A percentile compares a stretch with the other conserved stretches of the same genome.
These are phyloP conservation scores for Singerocomus rubriflavus DNA, from an alignment of 1,284 basidiomycete species.

Conservation along the genomic window DNA sequence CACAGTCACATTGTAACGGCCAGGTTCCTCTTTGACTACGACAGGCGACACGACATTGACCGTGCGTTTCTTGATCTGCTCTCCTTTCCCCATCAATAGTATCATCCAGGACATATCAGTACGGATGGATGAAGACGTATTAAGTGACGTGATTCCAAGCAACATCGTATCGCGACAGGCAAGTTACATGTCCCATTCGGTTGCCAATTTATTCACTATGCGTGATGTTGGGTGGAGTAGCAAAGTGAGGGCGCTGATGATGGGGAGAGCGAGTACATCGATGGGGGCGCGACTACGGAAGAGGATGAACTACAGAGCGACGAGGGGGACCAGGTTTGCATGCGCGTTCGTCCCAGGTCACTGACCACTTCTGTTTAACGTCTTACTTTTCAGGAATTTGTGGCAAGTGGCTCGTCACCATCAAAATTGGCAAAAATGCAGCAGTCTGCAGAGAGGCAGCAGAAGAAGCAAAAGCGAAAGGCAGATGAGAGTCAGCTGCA, in stretches of 20 bases:
- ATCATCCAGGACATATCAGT: conserved; percentile 14
- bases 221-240: conserved; percentile 34
- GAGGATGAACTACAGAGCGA: conserved; percentile 68
- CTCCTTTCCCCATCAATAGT: neutral
- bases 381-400: conserved; percentile 22
- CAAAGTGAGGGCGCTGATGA: conserved; percentile 64
- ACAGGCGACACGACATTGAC: conserved; percentile 17
- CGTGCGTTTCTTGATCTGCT: conserved; percentile 14
- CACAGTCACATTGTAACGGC: conserved; percentile 17
- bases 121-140: conserved; percentile 66
- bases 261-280: conserved; percentile 63
- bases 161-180: conserved; percentile 83
- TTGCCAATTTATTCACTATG: conserved; percentile 13
- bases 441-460: conserved; percentile 39
- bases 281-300: conserved; percentile 46
- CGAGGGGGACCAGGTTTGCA: conserved; percentile 43
- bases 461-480: conserved; percentile 64
- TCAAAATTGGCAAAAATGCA: conserved; percentile 39
- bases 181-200: conserved; percentile 15
- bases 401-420: conserved; percentile 37
- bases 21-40: conserved; percentile 20
- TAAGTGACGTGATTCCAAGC: conserved; percentile 78
- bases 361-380: conserved; percentile 4
- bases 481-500: conserved; percentile 67
- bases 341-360: conserved; percentile 6